Percentiles rank a stretch among this genome's conserved stretches.
Evolutionary conservation across 176 grass and related monocot genomes (phyloP).

Genomic region (Zoysia japonica): DNA sequence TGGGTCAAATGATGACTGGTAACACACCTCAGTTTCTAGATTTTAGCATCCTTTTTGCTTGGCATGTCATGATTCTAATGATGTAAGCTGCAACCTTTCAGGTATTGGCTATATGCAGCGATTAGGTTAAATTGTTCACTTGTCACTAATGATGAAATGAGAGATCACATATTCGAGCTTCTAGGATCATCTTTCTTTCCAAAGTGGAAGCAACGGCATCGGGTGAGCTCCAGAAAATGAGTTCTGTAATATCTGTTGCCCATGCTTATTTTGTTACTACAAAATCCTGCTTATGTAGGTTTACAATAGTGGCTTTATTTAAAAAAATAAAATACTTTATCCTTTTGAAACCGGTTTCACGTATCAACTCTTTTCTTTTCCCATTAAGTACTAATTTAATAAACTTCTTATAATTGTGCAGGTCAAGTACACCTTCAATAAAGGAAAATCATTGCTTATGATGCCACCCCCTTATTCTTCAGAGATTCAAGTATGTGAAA

Average conservation of each 20-base stretch:
- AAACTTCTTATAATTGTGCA: constrained; percentile 30
- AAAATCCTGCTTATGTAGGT: neutral
- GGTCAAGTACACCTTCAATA: constrained; percentile 87
- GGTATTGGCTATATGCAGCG: constrained; percentile 95
- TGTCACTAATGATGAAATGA: constrained; percentile 97
- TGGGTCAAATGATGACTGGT: constrained; percentile 98
- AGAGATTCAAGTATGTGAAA: constrained; percentile 64
- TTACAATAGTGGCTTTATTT: constrained; percentile 11
- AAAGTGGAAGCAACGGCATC: constrained; percentile 87
- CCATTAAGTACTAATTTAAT: constrained; percentile 17
- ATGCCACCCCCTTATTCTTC: constrained; percentile 84
- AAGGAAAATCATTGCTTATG: constrained; percentile 64
- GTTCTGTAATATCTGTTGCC: neutral
- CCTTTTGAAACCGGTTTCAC: neutral
- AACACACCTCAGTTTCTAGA: constrained; percentile 23
- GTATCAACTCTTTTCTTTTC: neutral
- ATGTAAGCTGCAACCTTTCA: constrained; percentile 32
- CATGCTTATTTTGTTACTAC: neutral
- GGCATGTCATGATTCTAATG: constrained; percentile 19
- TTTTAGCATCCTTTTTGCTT: constrained; percentile 7
- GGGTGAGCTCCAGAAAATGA: constrained; percentile 35
- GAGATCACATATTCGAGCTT: constrained; percentile 98
- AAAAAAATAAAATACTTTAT: constrained; percentile 16
- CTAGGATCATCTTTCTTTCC: constrained; percentile 75
- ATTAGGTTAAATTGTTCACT: constrained; percentile 78